A percentile compares a stretch with the other conserved stretches of the same genome.
phyloP scores from a whole-genome alignment of 768 basidiomycete genomes.

The Agrocybe pediades region DNA sequence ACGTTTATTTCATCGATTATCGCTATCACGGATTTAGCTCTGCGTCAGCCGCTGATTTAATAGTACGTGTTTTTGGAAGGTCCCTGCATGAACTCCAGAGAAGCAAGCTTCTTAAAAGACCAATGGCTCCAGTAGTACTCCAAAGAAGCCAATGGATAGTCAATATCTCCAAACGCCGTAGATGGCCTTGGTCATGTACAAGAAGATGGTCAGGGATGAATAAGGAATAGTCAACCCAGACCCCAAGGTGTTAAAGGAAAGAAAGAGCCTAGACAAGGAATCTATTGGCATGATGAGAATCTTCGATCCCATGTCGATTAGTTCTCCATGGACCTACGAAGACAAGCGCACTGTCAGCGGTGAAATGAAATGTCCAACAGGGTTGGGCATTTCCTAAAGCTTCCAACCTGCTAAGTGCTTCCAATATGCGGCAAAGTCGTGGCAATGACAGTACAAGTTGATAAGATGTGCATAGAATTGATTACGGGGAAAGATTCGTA shows the following conservation, averaged over 20 bases:
- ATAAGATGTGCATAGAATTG: conserved; percentile 1
- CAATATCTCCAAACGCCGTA: no score
- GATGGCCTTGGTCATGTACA: no score
- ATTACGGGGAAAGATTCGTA: conserved; percentile 8
- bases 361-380: not conserved
- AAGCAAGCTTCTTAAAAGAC: no score
- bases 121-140: no score
- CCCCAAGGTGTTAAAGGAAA: not conserved
- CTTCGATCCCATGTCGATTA: not conserved
- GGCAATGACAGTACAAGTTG: conserved; percentile 5
- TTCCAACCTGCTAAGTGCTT: no score
- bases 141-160: no score
- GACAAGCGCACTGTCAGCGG: not conserved
- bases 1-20: not conserved
- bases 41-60: not conserved
- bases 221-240: no score
- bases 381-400: conserved; percentile 7
- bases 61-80: not conserved
- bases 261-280: not conserved
- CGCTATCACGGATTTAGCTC: not conserved
- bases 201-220: no score
- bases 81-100: not conserved
- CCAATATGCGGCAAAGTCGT: not conserved
- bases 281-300: not conserved
- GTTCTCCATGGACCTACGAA: not conserved